Percentiles rank a stretch among this genome's conserved stretches.
phyloP scores from a whole-genome alignment of 805 yeast genomes.

The Metschnikowia baotianmanensis region DNA sequence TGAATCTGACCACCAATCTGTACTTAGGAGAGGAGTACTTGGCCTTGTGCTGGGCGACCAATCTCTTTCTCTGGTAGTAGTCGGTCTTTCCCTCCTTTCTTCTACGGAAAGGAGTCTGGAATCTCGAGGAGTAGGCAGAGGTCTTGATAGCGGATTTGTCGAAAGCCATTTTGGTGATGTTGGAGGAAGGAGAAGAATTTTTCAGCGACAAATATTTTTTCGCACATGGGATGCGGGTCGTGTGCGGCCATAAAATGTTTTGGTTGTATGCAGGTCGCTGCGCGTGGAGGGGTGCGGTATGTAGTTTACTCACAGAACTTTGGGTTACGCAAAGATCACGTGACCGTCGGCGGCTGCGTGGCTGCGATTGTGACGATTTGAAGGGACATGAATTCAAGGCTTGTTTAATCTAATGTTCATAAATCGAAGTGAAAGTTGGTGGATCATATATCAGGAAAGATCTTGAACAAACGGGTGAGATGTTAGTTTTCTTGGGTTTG shows the following conservation, averaged over 20 bases:
- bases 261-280: too few species aligned
- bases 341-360: too few species aligned
- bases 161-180: slow-evolving; percentile 65
- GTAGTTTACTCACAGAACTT: neutral
- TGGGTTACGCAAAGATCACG: slow-evolving; percentile 1
- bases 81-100: slow-evolving; percentile 99
- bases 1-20: slow-evolving; percentile 99
- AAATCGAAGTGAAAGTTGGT: too few species aligned
- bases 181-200: slow-evolving; percentile 3
- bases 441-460: too few species aligned
- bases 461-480: too few species aligned
- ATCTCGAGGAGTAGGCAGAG: slow-evolving; percentile 97
- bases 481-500: too few species aligned
- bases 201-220: slow-evolving; percentile 4
- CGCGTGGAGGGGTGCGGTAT: neutral
- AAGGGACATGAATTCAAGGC: too few species aligned
- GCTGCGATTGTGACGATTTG: too few species aligned
- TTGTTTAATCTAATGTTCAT: too few species aligned
- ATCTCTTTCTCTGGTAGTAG: slow-evolving; percentile 99
- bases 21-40: slow-evolving; percentile 99
- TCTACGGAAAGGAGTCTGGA: slow-evolving; percentile 99
- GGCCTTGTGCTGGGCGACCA: slow-evolving; percentile 99
- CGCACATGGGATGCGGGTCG: slow-evolving; percentile 15
- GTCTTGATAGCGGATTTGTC: slow-evolving; percentile 60
- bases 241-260: slow-evolving; percentile 4